Evolutionary conservation across 352 stramenopile genomes (phyloP).

Genomic region (Globisporangium viniferum): DNA sequence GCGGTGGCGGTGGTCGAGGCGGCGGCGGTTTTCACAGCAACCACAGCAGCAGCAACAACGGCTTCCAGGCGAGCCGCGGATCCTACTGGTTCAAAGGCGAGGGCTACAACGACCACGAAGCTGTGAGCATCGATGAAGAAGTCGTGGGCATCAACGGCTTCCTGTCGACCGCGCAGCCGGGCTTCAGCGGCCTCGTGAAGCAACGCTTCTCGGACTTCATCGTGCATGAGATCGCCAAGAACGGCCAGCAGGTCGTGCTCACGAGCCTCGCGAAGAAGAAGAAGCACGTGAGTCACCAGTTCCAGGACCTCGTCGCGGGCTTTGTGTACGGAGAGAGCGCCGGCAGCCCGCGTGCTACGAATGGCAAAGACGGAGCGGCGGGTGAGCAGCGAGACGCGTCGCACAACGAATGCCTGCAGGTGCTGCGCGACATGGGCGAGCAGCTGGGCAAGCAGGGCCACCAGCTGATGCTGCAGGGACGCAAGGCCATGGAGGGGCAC

Average conservation of each 20-base stretch:
- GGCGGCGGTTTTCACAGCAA: slow-evolving; percentile 8
- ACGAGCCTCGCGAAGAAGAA: slow-evolving; percentile 34
- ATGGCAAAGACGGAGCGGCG: background rate
- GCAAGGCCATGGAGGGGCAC: slow-evolving; percentile 37
- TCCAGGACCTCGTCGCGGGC: slow-evolving; percentile 39
- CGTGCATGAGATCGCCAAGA: slow-evolving; percentile 61
- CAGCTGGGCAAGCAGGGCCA: slow-evolving; percentile 12
- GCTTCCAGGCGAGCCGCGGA: slow-evolving; percentile 10
- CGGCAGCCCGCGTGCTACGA: background rate
- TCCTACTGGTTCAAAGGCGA: slow-evolving; percentile 50
- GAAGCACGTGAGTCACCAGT: slow-evolving; percentile 26
- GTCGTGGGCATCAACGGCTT: slow-evolving; percentile 62
- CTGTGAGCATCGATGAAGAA: slow-evolving; percentile 57
- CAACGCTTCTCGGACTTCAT: slow-evolving; percentile 85
- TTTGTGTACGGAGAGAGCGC: slow-evolving; percentile 20
- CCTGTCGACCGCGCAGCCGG: slow-evolving; percentile 25
- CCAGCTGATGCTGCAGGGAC: slow-evolving; percentile 19
- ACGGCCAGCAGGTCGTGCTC: slow-evolving; percentile 31
- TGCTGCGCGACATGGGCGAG: slow-evolving; percentile 21
- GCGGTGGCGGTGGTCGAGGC: slow-evolving; percentile 19
- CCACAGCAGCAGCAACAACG: slow-evolving; percentile 3
- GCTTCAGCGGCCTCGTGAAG: slow-evolving; percentile 76
- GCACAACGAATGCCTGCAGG: slow-evolving; percentile 13
- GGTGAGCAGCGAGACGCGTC: background rate
- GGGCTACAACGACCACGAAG: slow-evolving; percentile 65